Conservation (phyloP, 257 asterid genomes). For the Nicotiana sylvestris region DNA sequence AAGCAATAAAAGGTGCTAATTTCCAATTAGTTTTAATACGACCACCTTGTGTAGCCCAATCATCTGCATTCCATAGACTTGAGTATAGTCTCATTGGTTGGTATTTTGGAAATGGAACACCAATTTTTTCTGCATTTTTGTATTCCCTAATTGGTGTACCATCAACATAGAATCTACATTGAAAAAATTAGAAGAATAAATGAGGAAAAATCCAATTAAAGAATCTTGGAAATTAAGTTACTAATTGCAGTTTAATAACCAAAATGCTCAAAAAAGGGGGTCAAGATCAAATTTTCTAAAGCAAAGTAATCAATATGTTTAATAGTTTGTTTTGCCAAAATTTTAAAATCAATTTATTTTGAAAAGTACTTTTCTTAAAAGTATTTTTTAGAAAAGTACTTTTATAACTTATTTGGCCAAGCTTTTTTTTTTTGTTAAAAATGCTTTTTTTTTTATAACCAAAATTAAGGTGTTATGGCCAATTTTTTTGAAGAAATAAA, state of each 20-base stretch:
- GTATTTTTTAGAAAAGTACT: too few species aligned
- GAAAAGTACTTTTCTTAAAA: too few species aligned
- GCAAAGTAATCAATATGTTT: too few species aligned
- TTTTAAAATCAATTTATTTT: too few species aligned
- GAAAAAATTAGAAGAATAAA: neutral
- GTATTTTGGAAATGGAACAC: constrained; percentile 50
- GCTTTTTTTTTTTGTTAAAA: too few species aligned
- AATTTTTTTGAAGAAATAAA: too few species aligned
- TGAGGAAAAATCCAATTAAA: neutral
- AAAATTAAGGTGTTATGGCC: too few species aligned
- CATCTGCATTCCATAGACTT: constrained; percentile 79
- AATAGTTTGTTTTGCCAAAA: too few species aligned
- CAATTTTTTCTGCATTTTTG: constrained; percentile 46
- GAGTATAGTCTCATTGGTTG: constrained; percentile 80
- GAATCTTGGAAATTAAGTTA: neutral
- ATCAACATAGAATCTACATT: constrained; percentile 54
- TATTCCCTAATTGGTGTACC: constrained; percentile 59
- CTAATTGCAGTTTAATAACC: too few species aligned
- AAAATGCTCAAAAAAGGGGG: too few species aligned
- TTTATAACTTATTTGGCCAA: too few species aligned
- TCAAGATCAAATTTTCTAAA: neutral
- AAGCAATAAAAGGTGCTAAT: constrained; percentile 65
- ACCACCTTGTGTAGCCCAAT: constrained; percentile 83
- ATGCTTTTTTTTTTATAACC: too few species aligned
- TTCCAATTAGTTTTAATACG: constrained; percentile 66